phyloP scores from a whole-genome alignment of 2,329 filamentous ascomycete genomes.

The Claviceps quebecensis region DNA sequence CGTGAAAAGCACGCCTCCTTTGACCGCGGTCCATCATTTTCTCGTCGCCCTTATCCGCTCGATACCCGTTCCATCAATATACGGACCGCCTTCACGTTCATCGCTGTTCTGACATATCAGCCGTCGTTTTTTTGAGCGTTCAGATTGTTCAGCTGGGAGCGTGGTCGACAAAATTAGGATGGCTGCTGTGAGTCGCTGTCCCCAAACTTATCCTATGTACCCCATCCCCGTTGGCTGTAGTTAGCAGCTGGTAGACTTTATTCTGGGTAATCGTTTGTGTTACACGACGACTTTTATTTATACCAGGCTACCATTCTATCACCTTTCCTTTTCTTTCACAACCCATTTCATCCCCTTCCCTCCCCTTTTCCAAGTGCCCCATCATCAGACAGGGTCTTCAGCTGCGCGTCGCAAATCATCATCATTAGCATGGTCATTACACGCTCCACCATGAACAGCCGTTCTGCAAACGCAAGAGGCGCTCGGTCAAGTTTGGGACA shows the following conservation, averaged over 20 bases:
- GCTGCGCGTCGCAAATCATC: slow-evolving; percentile 1
- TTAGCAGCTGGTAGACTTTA: slow-evolving; percentile 6
- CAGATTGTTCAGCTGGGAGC: slow-evolving; percentile 6
- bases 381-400: background rate
- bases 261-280: background rate
- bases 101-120: background rate
- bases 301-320: background rate
- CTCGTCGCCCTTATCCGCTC: slow-evolving; percentile 15
- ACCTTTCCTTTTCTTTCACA: slow-evolving; percentile 8
- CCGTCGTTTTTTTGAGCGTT: slow-evolving; percentile 2
- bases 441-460: slow-evolving; percentile 2
- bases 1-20: slow-evolving; percentile 19
- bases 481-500: background rate
- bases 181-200: slow-evolving; percentile 26
- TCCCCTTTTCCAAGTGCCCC: slow-evolving; percentile 1
- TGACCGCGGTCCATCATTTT: slow-evolving; percentile 15
- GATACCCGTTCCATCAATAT: slow-evolving; percentile 18
- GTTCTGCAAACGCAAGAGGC: background rate
- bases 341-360: background rate
- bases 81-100: slow-evolving; percentile 9
- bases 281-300: background rate
- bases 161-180: slow-evolving; percentile 23
- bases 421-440: background rate
- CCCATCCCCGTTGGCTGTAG: slow-evolving; percentile 4
- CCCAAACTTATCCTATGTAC: slow-evolving; percentile 2